A percentile compares a stretch with the other conserved stretches of the same genome.
phyloP scores from a whole-genome alignment of 352 stramenopile genomes.

The Pythium sp. region DNA sequence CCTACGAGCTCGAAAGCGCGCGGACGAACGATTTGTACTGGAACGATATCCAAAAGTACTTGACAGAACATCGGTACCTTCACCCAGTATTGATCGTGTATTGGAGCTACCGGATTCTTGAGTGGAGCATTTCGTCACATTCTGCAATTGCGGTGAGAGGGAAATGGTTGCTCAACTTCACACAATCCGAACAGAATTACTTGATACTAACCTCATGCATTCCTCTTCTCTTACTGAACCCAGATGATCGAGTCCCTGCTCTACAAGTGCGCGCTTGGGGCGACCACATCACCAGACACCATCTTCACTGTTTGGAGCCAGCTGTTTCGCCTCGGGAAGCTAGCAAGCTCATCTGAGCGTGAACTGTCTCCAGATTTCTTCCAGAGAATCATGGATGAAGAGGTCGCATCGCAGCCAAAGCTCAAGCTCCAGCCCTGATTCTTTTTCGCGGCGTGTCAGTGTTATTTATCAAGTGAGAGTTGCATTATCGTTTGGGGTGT shows the following conservation, averaged over 20 bases:
- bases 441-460: neutral
- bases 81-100: constrained; percentile 64
- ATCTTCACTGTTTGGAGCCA: constrained; percentile 59
- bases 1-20: constrained; percentile 67
- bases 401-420: constrained; percentile 52
- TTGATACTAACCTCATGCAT: neutral
- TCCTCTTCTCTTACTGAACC: constrained; percentile 7
- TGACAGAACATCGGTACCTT: constrained; percentile 55
- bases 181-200: neutral
- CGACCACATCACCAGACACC: constrained; percentile 45
- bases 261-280: constrained; percentile 52
- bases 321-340: constrained; percentile 48
- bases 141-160: constrained; percentile 51
- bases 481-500: neutral
- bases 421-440: constrained; percentile 34
- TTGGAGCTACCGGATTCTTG: constrained; percentile 63
- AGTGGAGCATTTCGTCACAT: constrained; percentile 62
- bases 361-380: constrained; percentile 29
- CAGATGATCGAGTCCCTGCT: constrained; percentile 70
- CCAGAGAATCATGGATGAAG: constrained; percentile 36
- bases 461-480: constrained; percentile 13
- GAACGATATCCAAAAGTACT: constrained; percentile 75
- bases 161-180: neutral
- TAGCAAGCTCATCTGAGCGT: neutral
- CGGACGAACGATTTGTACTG: constrained; percentile 71